Evolutionary conservation across 2,329 filamentous ascomycete species (phyloP).

Genomic region (Arthrobotrys iridis): DNA sequence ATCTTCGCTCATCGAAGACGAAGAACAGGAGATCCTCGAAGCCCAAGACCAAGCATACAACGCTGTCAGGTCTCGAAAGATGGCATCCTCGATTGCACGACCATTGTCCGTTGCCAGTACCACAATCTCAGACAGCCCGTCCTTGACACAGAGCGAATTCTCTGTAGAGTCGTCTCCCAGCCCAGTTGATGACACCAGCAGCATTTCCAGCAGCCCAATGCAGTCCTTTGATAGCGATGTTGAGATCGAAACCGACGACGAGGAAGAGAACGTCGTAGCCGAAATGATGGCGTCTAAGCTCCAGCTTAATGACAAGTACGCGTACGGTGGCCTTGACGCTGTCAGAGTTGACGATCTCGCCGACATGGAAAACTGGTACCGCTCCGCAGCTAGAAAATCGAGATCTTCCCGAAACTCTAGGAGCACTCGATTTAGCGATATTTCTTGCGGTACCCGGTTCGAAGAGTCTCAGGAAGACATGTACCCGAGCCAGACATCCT

Average conservation of each 20-base stretch:
- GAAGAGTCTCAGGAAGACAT: constrained; percentile 21
- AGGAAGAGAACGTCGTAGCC: constrained; percentile 21
- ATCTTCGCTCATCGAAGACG: constrained; percentile 37
- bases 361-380: constrained; percentile 46
- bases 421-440: constrained; percentile 39
- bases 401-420: constrained; percentile 30
- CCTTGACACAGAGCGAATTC: constrained; percentile 37
- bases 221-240: constrained; percentile 31
- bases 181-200: constrained; percentile 16
- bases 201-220: constrained; percentile 45
- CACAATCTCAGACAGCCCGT: constrained; percentile 39
- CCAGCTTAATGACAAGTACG: constrained; percentile 15
- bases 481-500: constrained; percentile 2
- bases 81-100: constrained; percentile 14
- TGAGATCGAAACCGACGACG: constrained; percentile 41
- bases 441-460: constrained; percentile 25
- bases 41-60: constrained; percentile 29
- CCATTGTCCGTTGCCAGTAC: constrained; percentile 37
- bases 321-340: constrained; percentile 23
- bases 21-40: constrained; percentile 38
- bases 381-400: constrained; percentile 30
- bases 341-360: constrained; percentile 27
- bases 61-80: constrained; percentile 21
- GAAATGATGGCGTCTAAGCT: constrained; percentile 27
- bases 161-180: constrained; percentile 39